Conservation (phyloP, 768 basidiomycete species). For the Chalciporus piperatus region DNA sequence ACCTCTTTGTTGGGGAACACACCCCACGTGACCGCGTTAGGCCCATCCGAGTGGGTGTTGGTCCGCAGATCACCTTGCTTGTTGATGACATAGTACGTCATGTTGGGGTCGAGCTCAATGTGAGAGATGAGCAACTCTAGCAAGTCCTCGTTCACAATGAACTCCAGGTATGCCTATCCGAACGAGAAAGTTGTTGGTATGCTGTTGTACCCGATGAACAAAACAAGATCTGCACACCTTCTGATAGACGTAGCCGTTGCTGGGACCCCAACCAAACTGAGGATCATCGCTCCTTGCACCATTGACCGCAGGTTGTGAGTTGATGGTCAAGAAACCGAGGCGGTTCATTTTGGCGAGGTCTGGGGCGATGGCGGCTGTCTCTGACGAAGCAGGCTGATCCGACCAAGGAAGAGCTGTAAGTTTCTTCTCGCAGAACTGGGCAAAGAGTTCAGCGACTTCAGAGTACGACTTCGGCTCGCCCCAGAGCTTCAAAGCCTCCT, state of each 20-base stretch:
- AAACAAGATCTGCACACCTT: slow-evolving; percentile 51
- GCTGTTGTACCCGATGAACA: background rate
- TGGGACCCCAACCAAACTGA: slow-evolving; percentile 90
- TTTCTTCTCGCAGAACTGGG: slow-evolving; percentile 74
- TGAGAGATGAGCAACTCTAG: slow-evolving; percentile 70
- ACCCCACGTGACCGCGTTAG: slow-evolving; percentile 99
- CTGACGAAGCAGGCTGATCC: slow-evolving; percentile 79
- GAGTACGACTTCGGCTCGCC: slow-evolving; percentile 64
- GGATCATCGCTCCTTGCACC: slow-evolving; percentile 83
- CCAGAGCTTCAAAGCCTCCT: slow-evolving; percentile 87
- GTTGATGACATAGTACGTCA: slow-evolving; percentile 98
- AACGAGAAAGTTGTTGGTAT: background rate
- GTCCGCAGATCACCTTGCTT: slow-evolving; percentile 91
- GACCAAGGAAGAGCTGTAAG: slow-evolving; percentile 91
- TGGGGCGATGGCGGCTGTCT: slow-evolving; percentile 77
- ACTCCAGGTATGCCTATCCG: slow-evolving; percentile 87
- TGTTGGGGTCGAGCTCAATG: slow-evolving; percentile 82
- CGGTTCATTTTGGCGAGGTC: slow-evolving; percentile 85
- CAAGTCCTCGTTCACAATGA: slow-evolving; percentile 80
- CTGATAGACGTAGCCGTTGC: slow-evolving; percentile 93
- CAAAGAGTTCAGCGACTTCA: slow-evolving; percentile 75
- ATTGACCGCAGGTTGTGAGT: slow-evolving; percentile 95
- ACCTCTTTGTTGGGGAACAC: slow-evolving; percentile 98
- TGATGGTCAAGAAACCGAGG: slow-evolving; percentile 93
- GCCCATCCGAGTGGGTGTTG: slow-evolving; percentile 92